Conservation (phyloP, 2,329 filamentous ascomycete species). For the Aplosporella prunicola region DNA sequence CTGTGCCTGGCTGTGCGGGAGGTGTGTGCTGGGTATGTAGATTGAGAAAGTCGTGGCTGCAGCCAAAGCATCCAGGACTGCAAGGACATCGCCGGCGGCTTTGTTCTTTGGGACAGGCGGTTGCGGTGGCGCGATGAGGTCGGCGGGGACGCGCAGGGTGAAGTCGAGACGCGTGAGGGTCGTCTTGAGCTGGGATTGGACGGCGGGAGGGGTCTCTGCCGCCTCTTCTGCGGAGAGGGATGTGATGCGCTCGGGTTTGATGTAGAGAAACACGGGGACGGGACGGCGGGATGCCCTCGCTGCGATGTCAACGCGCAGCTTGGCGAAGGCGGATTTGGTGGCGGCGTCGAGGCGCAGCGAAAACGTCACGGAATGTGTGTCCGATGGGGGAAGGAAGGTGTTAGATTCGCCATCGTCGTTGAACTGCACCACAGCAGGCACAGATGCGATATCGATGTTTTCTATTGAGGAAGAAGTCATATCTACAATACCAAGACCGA, state of each 20-base stretch:
- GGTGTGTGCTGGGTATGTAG: background rate
- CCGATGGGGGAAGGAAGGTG: too few species aligned
- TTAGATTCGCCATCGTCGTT: too few species aligned
- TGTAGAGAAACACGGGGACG: constrained; percentile 1
- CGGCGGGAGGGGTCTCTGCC: background rate
- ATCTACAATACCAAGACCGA: too few species aligned
- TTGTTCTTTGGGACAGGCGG: constrained; percentile 11
- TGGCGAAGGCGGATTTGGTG: constrained; percentile 1
- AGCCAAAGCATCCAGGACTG: constrained; percentile 22
- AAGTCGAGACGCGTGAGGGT: constrained; percentile 1
- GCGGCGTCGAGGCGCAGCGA: too few species aligned
- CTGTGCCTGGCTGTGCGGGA: background rate
- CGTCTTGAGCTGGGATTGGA: background rate
- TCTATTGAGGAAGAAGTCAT: too few species aligned
- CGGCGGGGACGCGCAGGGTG: background rate
- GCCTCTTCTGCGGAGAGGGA: background rate
- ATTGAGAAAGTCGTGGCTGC: constrained; percentile 1
- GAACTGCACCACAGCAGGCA: too few species aligned
- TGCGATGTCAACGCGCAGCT: constrained; percentile 2
- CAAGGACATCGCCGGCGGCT: constrained; percentile 27
- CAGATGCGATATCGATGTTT: too few species aligned
- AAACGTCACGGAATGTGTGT: too few species aligned
- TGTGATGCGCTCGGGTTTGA: background rate
- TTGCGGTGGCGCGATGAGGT: background rate
- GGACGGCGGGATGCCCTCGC: constrained; percentile 2